Evolutionary conservation across 768 basidiomycete species (phyloP).

Genomic region (Lepiota brunneoincarnata): DNA sequence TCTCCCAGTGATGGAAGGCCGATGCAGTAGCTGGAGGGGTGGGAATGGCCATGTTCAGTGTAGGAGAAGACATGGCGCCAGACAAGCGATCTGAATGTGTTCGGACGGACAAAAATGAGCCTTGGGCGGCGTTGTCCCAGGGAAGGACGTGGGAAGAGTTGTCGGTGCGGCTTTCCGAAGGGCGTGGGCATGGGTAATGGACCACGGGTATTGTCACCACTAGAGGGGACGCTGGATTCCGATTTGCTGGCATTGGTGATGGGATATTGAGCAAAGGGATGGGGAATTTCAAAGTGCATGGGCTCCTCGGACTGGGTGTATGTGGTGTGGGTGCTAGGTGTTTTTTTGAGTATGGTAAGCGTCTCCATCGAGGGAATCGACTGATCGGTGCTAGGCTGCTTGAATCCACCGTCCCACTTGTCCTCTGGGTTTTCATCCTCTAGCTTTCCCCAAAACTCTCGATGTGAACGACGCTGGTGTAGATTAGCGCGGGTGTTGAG

Average conservation of each 20-base stretch:
- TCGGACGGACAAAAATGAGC: constrained; percentile 5
- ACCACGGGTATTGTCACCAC: constrained; percentile 20
- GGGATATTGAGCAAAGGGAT: constrained; percentile 58
- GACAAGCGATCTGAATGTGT: constrained; percentile 9
- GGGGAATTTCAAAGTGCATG: constrained; percentile 34
- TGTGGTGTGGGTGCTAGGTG: constrained; percentile 52
- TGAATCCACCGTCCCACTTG: constrained; percentile 35
- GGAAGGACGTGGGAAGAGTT: background rate
- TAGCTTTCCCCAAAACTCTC: constrained; percentile 58
- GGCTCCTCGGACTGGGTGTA: constrained; percentile 48
- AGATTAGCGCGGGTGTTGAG: constrained; percentile 39
- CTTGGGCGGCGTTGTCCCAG: constrained; percentile 8
- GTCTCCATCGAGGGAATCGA: constrained; percentile 52
- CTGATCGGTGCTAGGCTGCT: constrained; percentile 20
- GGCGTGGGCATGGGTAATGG: constrained; percentile 8
- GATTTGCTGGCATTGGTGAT: constrained; percentile 28
- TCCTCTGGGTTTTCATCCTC: constrained; percentile 41
- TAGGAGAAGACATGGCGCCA: constrained; percentile 52
- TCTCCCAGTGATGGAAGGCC: constrained; percentile 62
- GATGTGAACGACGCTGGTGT: constrained; percentile 42
- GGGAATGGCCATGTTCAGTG: constrained; percentile 50
- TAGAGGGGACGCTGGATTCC: constrained; percentile 22
- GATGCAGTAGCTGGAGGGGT: constrained; percentile 57
- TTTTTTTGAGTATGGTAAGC: constrained; percentile 67
- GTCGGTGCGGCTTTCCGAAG: background rate